phyloP scores from a whole-genome alignment of 2,329 filamentous ascomycete species.

The Acrocalymma vagum region DNA sequence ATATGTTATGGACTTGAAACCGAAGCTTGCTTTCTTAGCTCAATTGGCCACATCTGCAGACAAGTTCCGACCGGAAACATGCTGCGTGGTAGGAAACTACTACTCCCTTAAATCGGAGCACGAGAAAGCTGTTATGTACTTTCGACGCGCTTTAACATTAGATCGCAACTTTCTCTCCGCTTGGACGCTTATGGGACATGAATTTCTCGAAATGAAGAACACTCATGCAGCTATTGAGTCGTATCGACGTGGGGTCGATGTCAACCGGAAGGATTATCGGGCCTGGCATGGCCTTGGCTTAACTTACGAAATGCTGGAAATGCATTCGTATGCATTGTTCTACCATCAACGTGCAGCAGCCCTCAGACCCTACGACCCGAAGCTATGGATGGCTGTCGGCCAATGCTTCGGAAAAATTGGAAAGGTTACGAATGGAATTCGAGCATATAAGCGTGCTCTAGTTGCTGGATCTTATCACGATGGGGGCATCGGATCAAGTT shows the following conservation, averaged over 20 bases:
- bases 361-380: slow-evolving; percentile 92
- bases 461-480: slow-evolving; percentile 89
- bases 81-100: slow-evolving; percentile 96
- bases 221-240: slow-evolving; percentile 98
- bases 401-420: slow-evolving; percentile 91
- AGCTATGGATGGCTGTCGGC: slow-evolving; percentile 98
- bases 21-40: slow-evolving; percentile 90
- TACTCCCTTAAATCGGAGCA: slow-evolving; percentile 94
- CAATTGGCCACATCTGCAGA: slow-evolving; percentile 91
- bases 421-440: slow-evolving; percentile 87
- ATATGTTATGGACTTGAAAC: slow-evolving; percentile 87
- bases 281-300: slow-evolving; percentile 98
- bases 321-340: slow-evolving; percentile 96
- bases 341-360: slow-evolving; percentile 97
- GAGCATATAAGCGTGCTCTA: slow-evolving; percentile 90
- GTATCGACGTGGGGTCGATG: slow-evolving; percentile 92
- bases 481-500: slow-evolving; percentile 60
- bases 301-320: slow-evolving; percentile 96
- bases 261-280: slow-evolving; percentile 94
- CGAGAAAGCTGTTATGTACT: slow-evolving; percentile 98
- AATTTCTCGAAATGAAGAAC: slow-evolving; percentile 98
- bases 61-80: slow-evolving; percentile 96
- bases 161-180: slow-evolving; percentile 92
- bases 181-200: slow-evolving; percentile 98
- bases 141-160: slow-evolving; percentile 87